A percentile compares a stretch with the other conserved stretches of the same genome.
These are phyloP conservation scores for Cornus florida DNA, from an alignment of 148 eudicot species.

Conservation along the genomic window DNA sequence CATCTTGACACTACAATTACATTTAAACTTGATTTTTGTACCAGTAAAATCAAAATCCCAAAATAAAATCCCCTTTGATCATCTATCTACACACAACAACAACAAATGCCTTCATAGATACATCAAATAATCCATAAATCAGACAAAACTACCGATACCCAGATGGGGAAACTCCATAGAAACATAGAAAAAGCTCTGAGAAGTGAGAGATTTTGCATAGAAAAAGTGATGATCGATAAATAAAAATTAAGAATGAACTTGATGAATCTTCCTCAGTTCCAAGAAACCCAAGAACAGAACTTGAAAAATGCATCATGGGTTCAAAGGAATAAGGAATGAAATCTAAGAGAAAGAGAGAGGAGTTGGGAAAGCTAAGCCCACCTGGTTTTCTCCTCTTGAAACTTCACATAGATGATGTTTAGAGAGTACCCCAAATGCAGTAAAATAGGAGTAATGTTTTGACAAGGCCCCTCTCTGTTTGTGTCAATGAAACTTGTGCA, in stretches of 20 bases:
- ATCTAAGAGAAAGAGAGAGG: conserved; percentile 14
- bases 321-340: background rate
- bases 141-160: conserved; percentile 7
- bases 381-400: conserved; percentile 22
- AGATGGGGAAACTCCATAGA: conserved; percentile 17
- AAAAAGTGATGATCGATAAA: background rate
- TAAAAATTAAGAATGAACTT: background rate
- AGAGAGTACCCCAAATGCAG: conserved; percentile 23
- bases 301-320: background rate
- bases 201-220: background rate
- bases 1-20: background rate
- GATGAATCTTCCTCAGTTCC: conserved; percentile 3
- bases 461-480: conserved; percentile 5
- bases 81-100: background rate
- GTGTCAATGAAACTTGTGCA: conserved; percentile 36
- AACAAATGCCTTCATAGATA: background rate
- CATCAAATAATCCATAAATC: conserved; percentile 6
- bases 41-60: background rate
- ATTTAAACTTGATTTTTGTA: background rate
- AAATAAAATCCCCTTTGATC: conserved; percentile 3
- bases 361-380: background rate
- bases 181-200: background rate
- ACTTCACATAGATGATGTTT: conserved; percentile 21
- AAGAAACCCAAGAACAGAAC: conserved; percentile 12
- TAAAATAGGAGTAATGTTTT: conserved; percentile 5